Conservation (phyloP, 495 filamentous ascomycete species). For the Terfezia claveryi region DNA sequence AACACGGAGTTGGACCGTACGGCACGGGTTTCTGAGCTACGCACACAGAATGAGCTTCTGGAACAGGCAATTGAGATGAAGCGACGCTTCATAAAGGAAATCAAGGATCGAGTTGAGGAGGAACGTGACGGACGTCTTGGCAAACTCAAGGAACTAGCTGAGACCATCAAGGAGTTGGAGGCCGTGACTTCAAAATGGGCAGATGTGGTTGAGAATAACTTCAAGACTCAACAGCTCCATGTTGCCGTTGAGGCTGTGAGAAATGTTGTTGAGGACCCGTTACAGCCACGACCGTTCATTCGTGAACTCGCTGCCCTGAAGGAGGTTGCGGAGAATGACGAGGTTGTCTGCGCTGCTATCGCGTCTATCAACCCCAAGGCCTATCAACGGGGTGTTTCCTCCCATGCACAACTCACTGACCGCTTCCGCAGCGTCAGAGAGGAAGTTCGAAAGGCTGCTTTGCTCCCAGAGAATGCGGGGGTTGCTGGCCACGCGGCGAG, state of each 20-base stretch:
- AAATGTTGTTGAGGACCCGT: slow-evolving; percentile 48
- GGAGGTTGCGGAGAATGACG: slow-evolving; percentile 61
- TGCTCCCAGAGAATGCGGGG: slow-evolving; percentile 80
- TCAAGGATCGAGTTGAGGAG: slow-evolving; percentile 62
- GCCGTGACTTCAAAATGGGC: slow-evolving; percentile 67
- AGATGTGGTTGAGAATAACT: slow-evolving; percentile 63
- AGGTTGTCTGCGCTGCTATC: slow-evolving; percentile 75
- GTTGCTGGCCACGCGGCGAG: slow-evolving; percentile 83
- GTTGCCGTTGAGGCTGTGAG: slow-evolving; percentile 87
- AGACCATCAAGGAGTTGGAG: slow-evolving; percentile 57
- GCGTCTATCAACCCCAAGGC: slow-evolving; percentile 80
- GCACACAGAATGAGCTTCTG: slow-evolving; percentile 59
- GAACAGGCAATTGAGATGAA: slow-evolving; percentile 81
- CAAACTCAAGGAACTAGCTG: slow-evolving; percentile 59
- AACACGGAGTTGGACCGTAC: slow-evolving; percentile 50
- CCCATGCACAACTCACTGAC: slow-evolving; percentile 64
- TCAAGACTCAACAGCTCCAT: slow-evolving; percentile 84
- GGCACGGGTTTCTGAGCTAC: slow-evolving; percentile 54
- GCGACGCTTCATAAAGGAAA: slow-evolving; percentile 52
- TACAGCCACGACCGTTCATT: slow-evolving; percentile 62
- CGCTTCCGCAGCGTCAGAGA: slow-evolving; percentile 84
- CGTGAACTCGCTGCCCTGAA: slow-evolving; percentile 82
- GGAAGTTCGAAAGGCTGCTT: slow-evolving; percentile 81
- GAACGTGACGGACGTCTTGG: slow-evolving; percentile 74
- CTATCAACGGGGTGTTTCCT: slow-evolving; percentile 80